Base-by-base conservation (phyloP, 2,329 filamentous ascomycete species). In the Apiospora phragmitis region DNA sequence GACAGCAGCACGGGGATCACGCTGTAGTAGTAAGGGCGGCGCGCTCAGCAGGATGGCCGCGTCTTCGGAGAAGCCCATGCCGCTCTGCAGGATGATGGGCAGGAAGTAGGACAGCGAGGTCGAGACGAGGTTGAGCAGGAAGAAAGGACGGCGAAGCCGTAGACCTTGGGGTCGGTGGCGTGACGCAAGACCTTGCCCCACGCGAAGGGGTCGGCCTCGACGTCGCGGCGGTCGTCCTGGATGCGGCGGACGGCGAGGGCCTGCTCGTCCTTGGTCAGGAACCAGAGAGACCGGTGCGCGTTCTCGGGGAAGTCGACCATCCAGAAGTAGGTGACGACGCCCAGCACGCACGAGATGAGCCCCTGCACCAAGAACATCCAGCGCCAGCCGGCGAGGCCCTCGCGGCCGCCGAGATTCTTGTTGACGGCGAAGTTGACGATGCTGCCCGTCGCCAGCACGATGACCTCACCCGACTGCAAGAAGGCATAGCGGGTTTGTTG, bases 371-470 rank as follows among this genome's bases (percentile, higher is more conserved):
- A 78, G 73, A 90, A 93, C 89, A 92, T 92, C 84, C 88, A 92
- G 38, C 89, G 86, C 90, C 90, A 92, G 2, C 90, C 90, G 12
- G 85, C 85, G 32, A 92, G 76, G 6, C 87, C 87, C 1, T 81
- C 83, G 12, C 79, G 82, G 1, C 89, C 89, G 73, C 91, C 79
- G 3, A 92, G 81, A 18, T 62, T 35, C 67, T 88, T 84, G 71
- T 92, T 92, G n/a, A 93, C 83, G 0, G 88, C 91, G 75, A 87
- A 93, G 77, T 93, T 93, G 75, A 92, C 87, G 71, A 92, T 89
- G 67, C 86, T 85, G 5, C 90, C 90, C 0, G 90, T 92, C 0
- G 90, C 90, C 1, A 93, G 83, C 3, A 92, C 85, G 21, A 88
- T 84, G 32, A 93, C 89, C 76, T 93, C 87, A 1, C 90, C 89